Conservation (phyloP, 768 basidiomycete genomes). For the Gymnopilus dilepis region DNA sequence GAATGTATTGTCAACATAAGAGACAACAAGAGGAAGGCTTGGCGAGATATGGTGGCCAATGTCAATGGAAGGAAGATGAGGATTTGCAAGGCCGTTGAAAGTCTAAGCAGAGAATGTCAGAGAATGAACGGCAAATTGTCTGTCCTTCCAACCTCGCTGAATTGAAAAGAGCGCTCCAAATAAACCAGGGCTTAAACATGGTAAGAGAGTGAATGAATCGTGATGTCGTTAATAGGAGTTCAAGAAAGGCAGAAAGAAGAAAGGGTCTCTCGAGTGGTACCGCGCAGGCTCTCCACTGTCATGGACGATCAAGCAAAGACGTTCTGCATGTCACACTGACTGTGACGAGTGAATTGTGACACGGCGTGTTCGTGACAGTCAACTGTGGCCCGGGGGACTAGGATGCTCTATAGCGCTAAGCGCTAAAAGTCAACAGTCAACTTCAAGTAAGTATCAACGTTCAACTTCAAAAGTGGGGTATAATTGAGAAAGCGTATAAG, state of each 20-base stretch:
- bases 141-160: conserved; percentile 57
- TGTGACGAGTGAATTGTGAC: conserved; percentile 10
- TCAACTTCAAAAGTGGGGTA: too few species aligned
- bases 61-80: conserved; percentile 85
- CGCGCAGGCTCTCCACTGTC: conserved; percentile 15
- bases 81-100: conserved; percentile 81
- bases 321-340: neutral
- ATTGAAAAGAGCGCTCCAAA: conserved; percentile 70
- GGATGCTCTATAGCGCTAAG: too few species aligned
- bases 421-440: too few species aligned
- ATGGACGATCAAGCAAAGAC: conserved; percentile 5
- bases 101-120: conserved; percentile 42
- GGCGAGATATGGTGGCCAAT: conserved; percentile 78
- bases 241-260: neutral
- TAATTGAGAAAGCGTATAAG: too few species aligned
- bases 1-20: conserved; percentile 78
- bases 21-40: conserved; percentile 83
- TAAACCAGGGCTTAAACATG: conserved; percentile 63
- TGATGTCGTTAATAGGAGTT: conserved; percentile 4
- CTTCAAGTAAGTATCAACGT: too few species aligned
- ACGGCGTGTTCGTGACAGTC: conserved; percentile 17
- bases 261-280: conserved; percentile 8
- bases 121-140: neutral
- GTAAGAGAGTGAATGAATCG: neutral
- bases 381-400: neutral